Percentiles rank a stretch among this genome's conserved stretches.
phyloP scores from a whole-genome alignment of 2,329 filamentous ascomycete genomes.

The Arthrinium phaeospermum region DNA sequence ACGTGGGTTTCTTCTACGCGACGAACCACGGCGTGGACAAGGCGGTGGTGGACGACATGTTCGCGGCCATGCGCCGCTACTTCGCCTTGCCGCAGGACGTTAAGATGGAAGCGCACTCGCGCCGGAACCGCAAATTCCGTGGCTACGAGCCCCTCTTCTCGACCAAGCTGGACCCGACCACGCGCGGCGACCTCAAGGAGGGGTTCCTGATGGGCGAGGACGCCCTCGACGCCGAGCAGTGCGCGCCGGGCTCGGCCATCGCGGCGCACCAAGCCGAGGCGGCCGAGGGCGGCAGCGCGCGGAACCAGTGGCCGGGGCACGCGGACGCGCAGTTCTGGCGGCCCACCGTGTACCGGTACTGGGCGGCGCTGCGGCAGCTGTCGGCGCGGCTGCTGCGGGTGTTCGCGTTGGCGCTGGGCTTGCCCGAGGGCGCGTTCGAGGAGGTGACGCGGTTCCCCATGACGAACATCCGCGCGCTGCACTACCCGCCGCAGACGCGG shows the following conservation, averaged over 20 bases:
- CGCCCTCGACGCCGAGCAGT: constrained; percentile 21
- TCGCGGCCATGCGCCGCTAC: constrained; percentile 20
- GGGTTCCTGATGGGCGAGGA: constrained; percentile 25
- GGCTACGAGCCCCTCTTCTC: constrained; percentile 25
- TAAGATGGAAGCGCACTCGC: constrained; percentile 23
- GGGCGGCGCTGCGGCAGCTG: constrained; percentile 7
- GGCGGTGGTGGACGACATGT: neutral
- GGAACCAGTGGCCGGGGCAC: constrained; percentile 21
- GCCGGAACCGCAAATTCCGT: constrained; percentile 23
- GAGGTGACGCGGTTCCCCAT: constrained; percentile 19
- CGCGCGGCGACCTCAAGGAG: constrained; percentile 23
- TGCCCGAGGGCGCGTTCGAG: constrained; percentile 20
- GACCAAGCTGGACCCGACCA: constrained; percentile 22
- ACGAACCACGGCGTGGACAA: constrained; percentile 21
- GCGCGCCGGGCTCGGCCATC: neutral
- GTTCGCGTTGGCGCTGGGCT: constrained; percentile 17
- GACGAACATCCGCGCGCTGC: constrained; percentile 22
- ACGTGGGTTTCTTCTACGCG: constrained; percentile 24
- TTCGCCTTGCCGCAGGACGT: constrained; percentile 17
- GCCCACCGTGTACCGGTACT: constrained; percentile 19
- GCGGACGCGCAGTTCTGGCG: constrained; percentile 22
- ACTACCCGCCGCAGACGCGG: constrained; percentile 22
- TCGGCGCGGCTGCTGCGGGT: constrained; percentile 19
- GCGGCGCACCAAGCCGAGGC: constrained; percentile 19
- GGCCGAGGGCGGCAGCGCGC: neutral